A percentile compares a stretch with the other conserved stretches of the same genome.
Evolutionary conservation across 2,329 filamentous ascomycete genomes (phyloP).

Genomic region (Arthrobotrys musiformis): DNA sequence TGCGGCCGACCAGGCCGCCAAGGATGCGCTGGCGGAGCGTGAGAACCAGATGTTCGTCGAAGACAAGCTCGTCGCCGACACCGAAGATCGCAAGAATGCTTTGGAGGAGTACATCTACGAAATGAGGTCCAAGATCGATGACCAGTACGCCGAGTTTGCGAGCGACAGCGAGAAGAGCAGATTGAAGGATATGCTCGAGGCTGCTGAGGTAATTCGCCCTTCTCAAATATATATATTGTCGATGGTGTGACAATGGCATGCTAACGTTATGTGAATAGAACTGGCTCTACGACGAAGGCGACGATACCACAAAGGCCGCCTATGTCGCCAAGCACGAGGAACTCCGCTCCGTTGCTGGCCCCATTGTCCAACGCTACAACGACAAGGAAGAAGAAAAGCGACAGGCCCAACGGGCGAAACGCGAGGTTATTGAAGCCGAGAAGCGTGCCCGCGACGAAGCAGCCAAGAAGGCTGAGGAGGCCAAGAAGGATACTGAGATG

Average conservation of each 20-base stretch:
- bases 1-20: slow-evolving; percentile 76
- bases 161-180: slow-evolving; percentile 92
- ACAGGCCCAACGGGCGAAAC: slow-evolving; percentile 74
- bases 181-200: slow-evolving; percentile 82
- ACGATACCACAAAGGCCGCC: slow-evolving; percentile 90
- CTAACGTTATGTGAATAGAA: slow-evolving; percentile 71
- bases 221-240: not conserved
- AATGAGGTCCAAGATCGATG: slow-evolving; percentile 92
- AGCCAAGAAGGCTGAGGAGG: slow-evolving; percentile 71
- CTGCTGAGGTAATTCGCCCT: slow-evolving; percentile 75
- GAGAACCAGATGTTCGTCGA: slow-evolving; percentile 94
- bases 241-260: not conserved
- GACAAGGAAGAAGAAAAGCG: slow-evolving; percentile 92
- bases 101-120: slow-evolving; percentile 98
- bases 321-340: slow-evolving; percentile 97
- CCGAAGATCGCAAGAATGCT: slow-evolving; percentile 99
- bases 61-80: slow-evolving; percentile 97
- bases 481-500: slow-evolving; percentile 71
- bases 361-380: slow-evolving; percentile 92
- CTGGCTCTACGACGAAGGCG: slow-evolving; percentile 97
- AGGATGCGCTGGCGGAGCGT: slow-evolving; percentile 78
- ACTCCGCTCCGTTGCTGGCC: slow-evolving; percentile 87
- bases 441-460: slow-evolving; percentile 76
- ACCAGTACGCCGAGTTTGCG: slow-evolving; percentile 86
- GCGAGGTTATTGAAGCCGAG: slow-evolving; percentile 69